A percentile compares a stretch with the other conserved stretches of the same genome.
phyloP scores from a whole-genome alignment of 2,329 filamentous ascomycete species.

The Leptographium lundbergii region DNA sequence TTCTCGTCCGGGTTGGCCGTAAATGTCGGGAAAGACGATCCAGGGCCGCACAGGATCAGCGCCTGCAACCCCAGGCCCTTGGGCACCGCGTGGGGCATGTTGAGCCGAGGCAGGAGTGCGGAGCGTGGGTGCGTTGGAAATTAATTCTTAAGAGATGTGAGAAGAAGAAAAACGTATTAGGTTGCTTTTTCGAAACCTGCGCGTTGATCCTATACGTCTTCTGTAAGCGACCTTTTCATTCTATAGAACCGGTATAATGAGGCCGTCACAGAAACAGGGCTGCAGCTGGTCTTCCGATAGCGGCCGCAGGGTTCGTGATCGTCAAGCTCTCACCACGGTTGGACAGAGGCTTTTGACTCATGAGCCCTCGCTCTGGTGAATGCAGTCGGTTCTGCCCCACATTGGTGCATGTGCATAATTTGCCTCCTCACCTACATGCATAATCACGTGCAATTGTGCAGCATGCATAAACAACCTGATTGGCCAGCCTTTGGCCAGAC shows the following conservation, averaged over 20 bases:
- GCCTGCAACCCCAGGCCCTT: constrained; percentile 66
- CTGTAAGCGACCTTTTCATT: background rate
- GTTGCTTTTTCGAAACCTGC: background rate
- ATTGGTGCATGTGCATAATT: background rate
- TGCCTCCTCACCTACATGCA: background rate
- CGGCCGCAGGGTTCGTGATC: background rate
- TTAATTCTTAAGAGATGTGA: background rate
- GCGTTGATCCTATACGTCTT: background rate
- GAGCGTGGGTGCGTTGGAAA: background rate
- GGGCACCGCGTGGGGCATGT: constrained; percentile 64
- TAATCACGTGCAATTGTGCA: background rate
- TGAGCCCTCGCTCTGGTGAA: background rate
- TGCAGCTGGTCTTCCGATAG: background rate
- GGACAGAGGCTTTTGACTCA: background rate
- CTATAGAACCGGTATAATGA: background rate
- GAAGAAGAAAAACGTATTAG: background rate
- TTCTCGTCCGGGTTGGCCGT: constrained; percentile 69
- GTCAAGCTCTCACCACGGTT: background rate
- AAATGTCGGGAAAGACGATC: constrained; percentile 71
- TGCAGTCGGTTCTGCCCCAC: background rate
- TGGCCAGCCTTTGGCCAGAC: background rate
- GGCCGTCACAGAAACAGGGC: background rate
- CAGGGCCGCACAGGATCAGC: constrained; percentile 70
- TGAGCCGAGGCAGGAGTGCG: constrained; percentile 3
- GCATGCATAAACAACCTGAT: background rate